Percentiles rank a stretch among this genome's conserved stretches.
Evolutionary conservation across 148 eudicot genomes (phyloP).

Genomic region (Vaccinium corymbosum): DNA sequence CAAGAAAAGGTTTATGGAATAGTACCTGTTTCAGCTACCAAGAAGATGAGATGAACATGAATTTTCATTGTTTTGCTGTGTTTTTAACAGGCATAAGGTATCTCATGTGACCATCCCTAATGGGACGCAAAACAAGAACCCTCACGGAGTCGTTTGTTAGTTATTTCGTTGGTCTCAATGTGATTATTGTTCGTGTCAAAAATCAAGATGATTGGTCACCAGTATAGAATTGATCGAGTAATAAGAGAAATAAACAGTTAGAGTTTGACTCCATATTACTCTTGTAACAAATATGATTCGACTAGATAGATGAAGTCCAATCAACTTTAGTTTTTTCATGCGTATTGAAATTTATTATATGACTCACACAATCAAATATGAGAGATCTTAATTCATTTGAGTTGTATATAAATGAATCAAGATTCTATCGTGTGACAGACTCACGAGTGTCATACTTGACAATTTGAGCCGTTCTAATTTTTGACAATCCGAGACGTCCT

Average conservation of each 20-base stretch:
- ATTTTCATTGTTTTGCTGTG: background rate
- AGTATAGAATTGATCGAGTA: background rate
- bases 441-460: too few relatives aligned
- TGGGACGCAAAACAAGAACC: background rate
- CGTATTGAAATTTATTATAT: too few relatives aligned
- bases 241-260: background rate
- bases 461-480: too few relatives aligned
- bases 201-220: background rate
- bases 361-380: too few relatives aligned
- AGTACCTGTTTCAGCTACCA: background rate
- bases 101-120: too few relatives aligned
- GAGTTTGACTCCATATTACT: background rate
- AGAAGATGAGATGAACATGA: background rate
- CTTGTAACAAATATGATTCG: background rate
- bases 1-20: background rate
- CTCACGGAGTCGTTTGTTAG: background rate
- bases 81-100: too few relatives aligned
- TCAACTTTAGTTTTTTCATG: too few relatives aligned
- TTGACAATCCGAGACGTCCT: too few relatives aligned
- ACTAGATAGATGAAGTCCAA: too few relatives aligned
- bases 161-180: background rate
- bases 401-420: too few relatives aligned
- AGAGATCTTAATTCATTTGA: too few relatives aligned
- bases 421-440: too few relatives aligned
- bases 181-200: background rate